Percentiles rank a stretch among this genome's conserved stretches.
phyloP scores from a whole-genome alignment of 164 flowering plant genomes.

The Dillenia suffruticosa region DNA sequence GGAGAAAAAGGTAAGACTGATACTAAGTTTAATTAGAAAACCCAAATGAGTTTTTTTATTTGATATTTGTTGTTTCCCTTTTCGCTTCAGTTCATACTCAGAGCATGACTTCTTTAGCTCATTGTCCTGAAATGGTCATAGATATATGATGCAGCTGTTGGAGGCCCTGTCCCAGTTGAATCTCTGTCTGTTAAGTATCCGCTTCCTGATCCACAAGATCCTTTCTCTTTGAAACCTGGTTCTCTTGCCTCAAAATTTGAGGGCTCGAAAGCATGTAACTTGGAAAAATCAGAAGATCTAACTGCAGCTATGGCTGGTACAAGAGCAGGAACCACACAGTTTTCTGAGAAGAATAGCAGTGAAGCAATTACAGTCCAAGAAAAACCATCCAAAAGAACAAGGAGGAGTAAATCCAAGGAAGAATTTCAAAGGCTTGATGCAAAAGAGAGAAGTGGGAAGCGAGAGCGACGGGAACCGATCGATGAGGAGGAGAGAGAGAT shows the following conservation, averaged over 20 bases:
- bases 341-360: conserved; percentile 28
- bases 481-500: too few species aligned
- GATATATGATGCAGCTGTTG: conserved; percentile 69
- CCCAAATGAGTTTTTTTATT: too few species aligned
- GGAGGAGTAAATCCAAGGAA: conserved; percentile 11
- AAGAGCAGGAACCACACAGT: conserved; percentile 75
- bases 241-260: conserved; percentile 28
- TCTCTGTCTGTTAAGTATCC: conserved; percentile 67
- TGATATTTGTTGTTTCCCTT: too few species aligned
- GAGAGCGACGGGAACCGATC: conserved; percentile 6
- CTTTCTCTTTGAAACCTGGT: conserved; percentile 76
- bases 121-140: conserved; percentile 13
- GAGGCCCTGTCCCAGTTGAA: conserved; percentile 62
- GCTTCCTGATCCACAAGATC: conserved; percentile 60
- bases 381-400: conserved; percentile 15
- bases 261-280: conserved; percentile 23
- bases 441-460: too few species aligned
- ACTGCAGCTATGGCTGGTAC: conserved; percentile 79
- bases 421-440: background rate
- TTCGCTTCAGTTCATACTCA: background rate
- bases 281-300: conserved; percentile 44
- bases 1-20: conserved; percentile 62
- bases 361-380: background rate
- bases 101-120: background rate
- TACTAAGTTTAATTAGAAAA: too few species aligned